These are phyloP conservation scores for Aspergillus ibericus DNA, from an alignment of 2,329 filamentous ascomycete genomes.

Conservation along the genomic window DNA sequence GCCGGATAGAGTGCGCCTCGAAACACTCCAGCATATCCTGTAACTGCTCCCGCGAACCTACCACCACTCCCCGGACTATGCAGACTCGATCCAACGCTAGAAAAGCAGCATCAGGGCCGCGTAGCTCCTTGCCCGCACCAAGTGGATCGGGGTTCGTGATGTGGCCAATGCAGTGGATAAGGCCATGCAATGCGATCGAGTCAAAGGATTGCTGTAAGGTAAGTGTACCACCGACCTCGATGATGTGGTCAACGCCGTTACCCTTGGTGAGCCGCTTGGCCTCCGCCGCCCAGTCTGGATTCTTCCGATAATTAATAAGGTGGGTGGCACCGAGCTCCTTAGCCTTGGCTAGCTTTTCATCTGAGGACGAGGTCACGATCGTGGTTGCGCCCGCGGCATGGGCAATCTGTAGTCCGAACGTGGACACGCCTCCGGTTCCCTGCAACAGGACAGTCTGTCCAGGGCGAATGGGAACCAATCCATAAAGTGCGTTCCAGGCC, in stretches of 20 bases:
- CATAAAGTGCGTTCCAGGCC: conserved; percentile 11
- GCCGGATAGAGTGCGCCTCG: conserved; percentile 42
- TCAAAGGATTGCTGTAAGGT: conserved; percentile 54
- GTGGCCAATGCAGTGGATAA: conserved; percentile 48
- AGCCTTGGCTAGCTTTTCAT: conserved; percentile 15
- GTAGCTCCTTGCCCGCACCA: neutral
- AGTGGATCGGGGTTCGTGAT: conserved; percentile 10
- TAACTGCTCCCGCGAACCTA: conserved; percentile 52
- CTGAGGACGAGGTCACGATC: conserved; percentile 19
- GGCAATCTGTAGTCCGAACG: conserved; percentile 9
- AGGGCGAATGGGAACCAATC: neutral
- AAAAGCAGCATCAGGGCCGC: conserved; percentile 8
- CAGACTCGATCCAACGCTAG: conserved; percentile 42
- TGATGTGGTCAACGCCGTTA: conserved; percentile 56
- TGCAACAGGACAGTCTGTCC: conserved; percentile 10
- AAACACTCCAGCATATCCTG: conserved; percentile 56
- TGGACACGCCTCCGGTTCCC: conserved; percentile 12
- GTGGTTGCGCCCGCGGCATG: conserved; percentile 6
- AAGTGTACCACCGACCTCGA: conserved; percentile 60
- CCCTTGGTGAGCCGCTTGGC: conserved; percentile 49
- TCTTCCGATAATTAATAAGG: conserved; percentile 9
- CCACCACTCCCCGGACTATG: conserved; percentile 53
- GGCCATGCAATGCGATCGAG: conserved; percentile 44
- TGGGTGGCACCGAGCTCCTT: conserved; percentile 12
- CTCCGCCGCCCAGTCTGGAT: conserved; percentile 26